These are phyloP conservation scores for Canariomyces notabilis DNA, from an alignment of 2,329 filamentous ascomycete genomes.

Conservation along the genomic window DNA sequence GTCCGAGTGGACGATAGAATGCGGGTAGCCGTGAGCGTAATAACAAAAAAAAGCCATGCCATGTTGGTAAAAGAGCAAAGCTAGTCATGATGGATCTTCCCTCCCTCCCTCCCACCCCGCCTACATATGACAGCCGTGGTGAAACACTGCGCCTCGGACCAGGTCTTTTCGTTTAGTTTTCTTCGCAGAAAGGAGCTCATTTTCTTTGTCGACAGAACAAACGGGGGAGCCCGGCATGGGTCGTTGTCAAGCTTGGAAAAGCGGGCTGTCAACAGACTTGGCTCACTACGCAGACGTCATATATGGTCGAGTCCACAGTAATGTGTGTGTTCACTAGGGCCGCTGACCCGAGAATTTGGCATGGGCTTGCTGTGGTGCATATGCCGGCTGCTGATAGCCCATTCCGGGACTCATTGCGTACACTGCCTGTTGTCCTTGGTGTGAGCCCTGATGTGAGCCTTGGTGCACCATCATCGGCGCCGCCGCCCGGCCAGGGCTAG, in stretches of 20 bases:
- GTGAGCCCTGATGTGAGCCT: conserved; percentile 86
- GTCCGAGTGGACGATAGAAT: neutral
- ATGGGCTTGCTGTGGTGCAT: conserved; percentile 64
- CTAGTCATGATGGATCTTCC: neutral
- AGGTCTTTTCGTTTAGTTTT: neutral
- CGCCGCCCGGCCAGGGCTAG: conserved; percentile 74
- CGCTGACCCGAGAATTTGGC: conserved; percentile 54
- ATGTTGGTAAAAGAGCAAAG: neutral
- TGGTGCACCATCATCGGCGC: conserved; percentile 94
- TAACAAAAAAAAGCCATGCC: neutral
- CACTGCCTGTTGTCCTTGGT: conserved; percentile 70
- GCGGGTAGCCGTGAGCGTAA: neutral
- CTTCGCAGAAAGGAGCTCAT: neutral
- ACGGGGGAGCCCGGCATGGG: neutral
- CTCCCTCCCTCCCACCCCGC: neutral
- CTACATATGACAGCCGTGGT: neutral
- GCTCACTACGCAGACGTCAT: neutral
- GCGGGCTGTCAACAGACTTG: neutral
- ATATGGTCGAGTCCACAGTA: neutral
- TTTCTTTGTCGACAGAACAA: neutral
- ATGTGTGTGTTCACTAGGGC: conserved; percentile 20
- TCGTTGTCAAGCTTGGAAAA: neutral
- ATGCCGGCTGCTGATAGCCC: conserved; percentile 71
- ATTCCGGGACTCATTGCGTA: conserved; percentile 72
- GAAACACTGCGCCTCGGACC: neutral